Evolutionary conservation across 2,329 filamentous ascomycete species (phyloP).

Genomic region (Aspergillus fumigatus): DNA sequence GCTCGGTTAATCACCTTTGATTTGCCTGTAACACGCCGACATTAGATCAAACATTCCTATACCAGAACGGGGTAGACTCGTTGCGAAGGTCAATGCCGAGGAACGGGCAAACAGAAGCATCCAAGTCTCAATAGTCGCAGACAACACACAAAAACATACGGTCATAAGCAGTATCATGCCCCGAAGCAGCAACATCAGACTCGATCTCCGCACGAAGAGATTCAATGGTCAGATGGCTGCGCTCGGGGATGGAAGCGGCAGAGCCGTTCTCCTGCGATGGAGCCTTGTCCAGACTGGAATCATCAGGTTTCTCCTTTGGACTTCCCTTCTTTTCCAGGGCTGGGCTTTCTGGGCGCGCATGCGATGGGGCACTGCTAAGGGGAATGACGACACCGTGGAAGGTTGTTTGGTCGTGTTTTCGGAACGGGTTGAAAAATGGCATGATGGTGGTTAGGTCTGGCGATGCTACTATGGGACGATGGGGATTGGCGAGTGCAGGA

Average conservation of each 20-base stretch:
- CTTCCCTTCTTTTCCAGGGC: slow-evolving; percentile 25
- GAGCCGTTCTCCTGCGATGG: slow-evolving; percentile 38
- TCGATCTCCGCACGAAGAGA: slow-evolving; percentile 64
- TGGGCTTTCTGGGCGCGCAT: slow-evolving; percentile 14
- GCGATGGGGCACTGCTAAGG: slow-evolving; percentile 42
- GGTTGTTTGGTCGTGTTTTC: slow-evolving; percentile 46
- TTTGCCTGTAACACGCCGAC: slow-evolving; percentile 51
- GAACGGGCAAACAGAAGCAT: slow-evolving; percentile 7
- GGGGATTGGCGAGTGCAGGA: slow-evolving; percentile 6
- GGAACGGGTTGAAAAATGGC: slow-evolving; percentile 46
- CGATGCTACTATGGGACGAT: slow-evolving; percentile 14
- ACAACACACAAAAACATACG: slow-evolving; percentile 52
- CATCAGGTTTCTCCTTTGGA: slow-evolving; percentile 33
- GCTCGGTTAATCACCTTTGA: slow-evolving; percentile 80
- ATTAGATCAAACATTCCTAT: slow-evolving; percentile 1
- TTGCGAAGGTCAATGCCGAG: slow-evolving; percentile 2
- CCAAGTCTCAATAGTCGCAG: neutral
- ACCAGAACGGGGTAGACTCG: slow-evolving; percentile 1
- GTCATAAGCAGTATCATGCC: slow-evolving; percentile 68
- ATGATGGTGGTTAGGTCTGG: slow-evolving; percentile 15
- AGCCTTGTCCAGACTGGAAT: slow-evolving; percentile 28
- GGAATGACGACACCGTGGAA: slow-evolving; percentile 50
- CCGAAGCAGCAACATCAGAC: slow-evolving; percentile 51
- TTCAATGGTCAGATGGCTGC: slow-evolving; percentile 59
- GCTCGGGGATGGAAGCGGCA: slow-evolving; percentile 27